Percentiles rank a stretch among this genome's conserved stretches.
phyloP scores from a whole-genome alignment of 2,329 filamentous ascomycete genomes.

The Sporothrix luriei region DNA sequence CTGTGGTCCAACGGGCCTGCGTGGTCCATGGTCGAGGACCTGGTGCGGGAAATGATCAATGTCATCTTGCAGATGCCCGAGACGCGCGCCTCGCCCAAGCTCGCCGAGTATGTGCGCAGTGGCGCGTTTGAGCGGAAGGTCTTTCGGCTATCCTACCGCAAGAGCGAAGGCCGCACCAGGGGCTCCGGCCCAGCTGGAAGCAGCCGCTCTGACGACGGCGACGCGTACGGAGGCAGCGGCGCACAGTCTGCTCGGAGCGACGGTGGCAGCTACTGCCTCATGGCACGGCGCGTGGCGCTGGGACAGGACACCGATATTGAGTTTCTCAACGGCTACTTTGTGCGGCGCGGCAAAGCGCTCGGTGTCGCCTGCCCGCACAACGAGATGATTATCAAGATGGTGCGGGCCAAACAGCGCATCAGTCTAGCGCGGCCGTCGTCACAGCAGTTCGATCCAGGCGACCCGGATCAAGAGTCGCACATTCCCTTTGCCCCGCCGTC shows the following conservation, averaged over 20 bases:
- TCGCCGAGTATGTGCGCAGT: constrained; percentile 59
- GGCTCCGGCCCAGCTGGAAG: constrained; percentile 42
- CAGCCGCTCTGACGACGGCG: neutral
- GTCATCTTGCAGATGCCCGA: constrained; percentile 78
- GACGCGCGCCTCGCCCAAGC: constrained; percentile 61
- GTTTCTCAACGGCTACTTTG: constrained; percentile 86
- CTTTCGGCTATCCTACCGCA: constrained; percentile 46
- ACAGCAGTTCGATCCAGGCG: neutral
- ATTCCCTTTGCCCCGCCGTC: neutral
- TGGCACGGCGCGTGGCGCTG: constrained; percentile 66
- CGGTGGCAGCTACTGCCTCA: constrained; percentile 58
- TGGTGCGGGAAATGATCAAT: constrained; percentile 68
- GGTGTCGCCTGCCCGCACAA: constrained; percentile 74
- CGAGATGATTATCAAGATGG: constrained; percentile 69
- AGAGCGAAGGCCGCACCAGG: neutral
- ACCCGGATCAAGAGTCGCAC: neutral
- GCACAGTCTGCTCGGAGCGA: constrained; percentile 40
- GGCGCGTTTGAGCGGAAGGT: constrained; percentile 64
- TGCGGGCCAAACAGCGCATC: constrained; percentile 65
- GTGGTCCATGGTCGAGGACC: constrained; percentile 70
- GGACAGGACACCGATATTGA: constrained; percentile 74
- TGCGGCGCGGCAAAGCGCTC: constrained; percentile 69
- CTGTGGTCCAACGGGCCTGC: constrained; percentile 69
- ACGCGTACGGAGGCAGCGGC: neutral
- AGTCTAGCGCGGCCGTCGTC: neutral